Evolutionary conservation across 225 moss, liverwort and hornwort species (phyloP).

Genomic region (Sphagnum contortum): DNA sequence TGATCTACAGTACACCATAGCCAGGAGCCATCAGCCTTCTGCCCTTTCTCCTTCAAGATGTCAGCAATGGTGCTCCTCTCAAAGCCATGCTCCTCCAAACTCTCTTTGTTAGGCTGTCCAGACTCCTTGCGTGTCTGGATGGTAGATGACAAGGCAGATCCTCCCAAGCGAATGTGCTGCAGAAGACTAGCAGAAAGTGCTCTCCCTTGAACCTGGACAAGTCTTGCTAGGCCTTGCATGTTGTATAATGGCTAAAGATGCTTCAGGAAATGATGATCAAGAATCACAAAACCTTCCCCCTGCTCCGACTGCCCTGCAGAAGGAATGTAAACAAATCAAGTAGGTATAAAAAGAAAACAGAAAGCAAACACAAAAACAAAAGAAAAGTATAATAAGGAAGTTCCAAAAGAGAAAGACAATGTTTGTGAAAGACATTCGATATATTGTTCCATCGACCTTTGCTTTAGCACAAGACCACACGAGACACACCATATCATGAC

Average conservation of each 20-base stretch:
- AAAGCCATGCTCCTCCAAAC: conserved; percentile 82
- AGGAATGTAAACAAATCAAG: too few species aligned
- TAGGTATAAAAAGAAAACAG: too few species aligned
- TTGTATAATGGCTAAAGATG: conserved; percentile 7
- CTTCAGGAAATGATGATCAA: too few species aligned
- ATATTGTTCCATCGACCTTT: too few species aligned
- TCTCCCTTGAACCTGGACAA: conserved; percentile 44
- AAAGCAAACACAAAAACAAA: too few species aligned
- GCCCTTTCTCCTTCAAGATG: conserved; percentile 73
- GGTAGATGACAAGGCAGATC: conserved; percentile 12
- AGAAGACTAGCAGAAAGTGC: conserved; percentile 47
- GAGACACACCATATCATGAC: too few species aligned
- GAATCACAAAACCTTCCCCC: too few species aligned
- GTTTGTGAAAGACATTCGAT: too few species aligned
- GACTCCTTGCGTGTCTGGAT: conserved; percentile 35
- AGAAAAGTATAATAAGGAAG: too few species aligned
- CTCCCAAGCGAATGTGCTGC: conserved; percentile 46
- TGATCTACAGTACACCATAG: conserved; percentile 81
- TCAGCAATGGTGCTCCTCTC: conserved; percentile 87
- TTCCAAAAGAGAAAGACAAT: too few species aligned
- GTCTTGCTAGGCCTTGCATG: conserved; percentile 77
- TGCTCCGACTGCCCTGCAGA: too few species aligned
- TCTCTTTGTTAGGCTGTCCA: conserved; percentile 22
- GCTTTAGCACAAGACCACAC: too few species aligned
- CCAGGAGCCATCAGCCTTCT: conserved; percentile 74